Evolutionary conservation across 2,329 filamentous ascomycete genomes (phyloP).

Genomic region (Scytalidium sp.): DNA sequence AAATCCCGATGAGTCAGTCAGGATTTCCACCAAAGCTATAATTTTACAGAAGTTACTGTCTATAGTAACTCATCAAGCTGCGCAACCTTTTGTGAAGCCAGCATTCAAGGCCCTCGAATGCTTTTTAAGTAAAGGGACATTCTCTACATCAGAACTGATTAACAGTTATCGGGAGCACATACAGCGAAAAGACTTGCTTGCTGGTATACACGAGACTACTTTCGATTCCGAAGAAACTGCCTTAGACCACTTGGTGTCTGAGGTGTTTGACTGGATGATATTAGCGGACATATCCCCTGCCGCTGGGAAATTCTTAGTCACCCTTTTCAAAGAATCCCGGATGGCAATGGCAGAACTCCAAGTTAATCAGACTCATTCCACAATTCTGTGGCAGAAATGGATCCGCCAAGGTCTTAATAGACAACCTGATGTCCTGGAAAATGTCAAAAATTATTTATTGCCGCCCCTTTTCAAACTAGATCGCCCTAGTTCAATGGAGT

Average conservation of each 20-base stretch:
- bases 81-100: conserved; percentile 65
- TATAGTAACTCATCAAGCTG: conserved; percentile 57
- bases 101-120: conserved; percentile 65
- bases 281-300: conserved; percentile 56
- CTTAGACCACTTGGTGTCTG: conserved; percentile 50
- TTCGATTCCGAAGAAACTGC: conserved; percentile 37
- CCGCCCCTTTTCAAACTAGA: conserved; percentile 60
- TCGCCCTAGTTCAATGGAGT: conserved; percentile 47
- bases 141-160: conserved; percentile 33
- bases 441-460: conserved; percentile 63
- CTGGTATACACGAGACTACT: conserved; percentile 8
- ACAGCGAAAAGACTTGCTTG: not conserved
- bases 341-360: conserved; percentile 17
- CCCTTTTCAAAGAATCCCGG: conserved; percentile 47
- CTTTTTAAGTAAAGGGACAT: conserved; percentile 58
- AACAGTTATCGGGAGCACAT: conserved; percentile 7
- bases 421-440: conserved; percentile 53
- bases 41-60: conserved; percentile 53
- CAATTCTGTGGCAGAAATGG: conserved; percentile 50
- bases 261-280: conserved; percentile 53
- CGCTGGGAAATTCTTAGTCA: conserved; percentile 59
- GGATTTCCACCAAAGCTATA: conserved; percentile 40
- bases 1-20: conserved; percentile 41
- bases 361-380: conserved; percentile 34
- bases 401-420: conserved; percentile 47